These are phyloP conservation scores for Colletotrichum shisoi DNA, from an alignment of 2,329 filamentous ascomycete genomes.

Conservation along the genomic window DNA sequence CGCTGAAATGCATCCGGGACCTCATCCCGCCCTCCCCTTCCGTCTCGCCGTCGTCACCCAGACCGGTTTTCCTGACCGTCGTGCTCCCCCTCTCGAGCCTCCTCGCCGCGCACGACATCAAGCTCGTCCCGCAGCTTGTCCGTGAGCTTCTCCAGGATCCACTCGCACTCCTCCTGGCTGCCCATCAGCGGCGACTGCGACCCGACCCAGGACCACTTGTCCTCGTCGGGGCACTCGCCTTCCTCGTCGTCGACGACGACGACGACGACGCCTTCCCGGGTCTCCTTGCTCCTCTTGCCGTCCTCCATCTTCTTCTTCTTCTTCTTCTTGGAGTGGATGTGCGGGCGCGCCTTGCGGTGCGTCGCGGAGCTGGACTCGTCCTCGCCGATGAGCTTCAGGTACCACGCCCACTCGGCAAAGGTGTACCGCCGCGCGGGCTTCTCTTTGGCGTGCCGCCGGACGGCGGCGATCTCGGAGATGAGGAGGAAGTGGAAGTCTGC, in stretches of 20 bases:
- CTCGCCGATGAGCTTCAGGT: conserved; percentile 77
- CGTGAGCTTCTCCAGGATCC: conserved; percentile 73
- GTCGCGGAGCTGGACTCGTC: conserved; percentile 62
- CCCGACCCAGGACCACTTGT: conserved; percentile 76
- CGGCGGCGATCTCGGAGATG: conserved; percentile 72
- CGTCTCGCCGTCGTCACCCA: conserved; percentile 53
- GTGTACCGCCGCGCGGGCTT: conserved; percentile 70
- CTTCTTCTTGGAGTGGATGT: conserved; percentile 36
- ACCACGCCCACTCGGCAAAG: conserved; percentile 89
- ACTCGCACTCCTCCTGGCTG: conserved; percentile 72
- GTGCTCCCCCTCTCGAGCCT: conserved; percentile 4
- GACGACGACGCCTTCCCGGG: conserved; percentile 28
- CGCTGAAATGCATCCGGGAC: neutral
- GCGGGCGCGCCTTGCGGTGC: conserved; percentile 55
- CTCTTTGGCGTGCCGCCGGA: conserved; percentile 69
- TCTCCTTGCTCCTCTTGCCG: conserved; percentile 36
- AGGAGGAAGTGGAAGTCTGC: conserved; percentile 70
- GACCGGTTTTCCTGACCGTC: conserved; percentile 54
- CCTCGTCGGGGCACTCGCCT: conserved; percentile 44
- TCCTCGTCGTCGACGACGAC: conserved; percentile 33
- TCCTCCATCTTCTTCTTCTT: conserved; percentile 41
- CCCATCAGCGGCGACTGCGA: conserved; percentile 74
- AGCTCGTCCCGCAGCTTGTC: conserved; percentile 64
- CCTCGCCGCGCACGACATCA: conserved; percentile 47
- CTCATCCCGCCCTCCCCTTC: conserved; percentile 38